Evolutionary conservation across 176 grass and related monocot genomes (phyloP).

Genomic region (Typha latifolia): DNA sequence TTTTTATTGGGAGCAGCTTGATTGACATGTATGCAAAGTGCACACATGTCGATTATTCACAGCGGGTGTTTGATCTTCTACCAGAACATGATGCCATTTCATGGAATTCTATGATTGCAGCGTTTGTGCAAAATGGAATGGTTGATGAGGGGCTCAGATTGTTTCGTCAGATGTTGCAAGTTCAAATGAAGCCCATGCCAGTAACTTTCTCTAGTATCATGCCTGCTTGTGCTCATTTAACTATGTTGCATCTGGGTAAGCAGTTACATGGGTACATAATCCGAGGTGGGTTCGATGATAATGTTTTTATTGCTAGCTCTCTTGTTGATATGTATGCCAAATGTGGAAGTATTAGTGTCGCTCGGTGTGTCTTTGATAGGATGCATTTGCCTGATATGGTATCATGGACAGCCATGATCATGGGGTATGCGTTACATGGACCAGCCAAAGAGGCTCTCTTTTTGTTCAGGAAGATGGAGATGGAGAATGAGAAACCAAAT

Average conservation of each 20-base stretch:
- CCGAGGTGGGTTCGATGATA: slow-evolving; percentile 27
- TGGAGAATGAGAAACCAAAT: slow-evolving; percentile 43
- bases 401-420: slow-evolving; percentile 65
- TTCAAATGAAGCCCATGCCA: slow-evolving; percentile 33
- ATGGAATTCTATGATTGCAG: slow-evolving; percentile 58
- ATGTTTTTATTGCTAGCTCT: slow-evolving; percentile 49
- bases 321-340: slow-evolving; percentile 74
- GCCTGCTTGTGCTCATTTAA: slow-evolving; percentile 45
- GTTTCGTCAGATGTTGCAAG: slow-evolving; percentile 39
- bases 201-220: slow-evolving; percentile 56
- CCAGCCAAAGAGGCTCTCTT: slow-evolving; percentile 49
- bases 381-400: slow-evolving; percentile 40
- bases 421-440: slow-evolving; percentile 72
- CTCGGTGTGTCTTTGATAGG: slow-evolving; percentile 37
- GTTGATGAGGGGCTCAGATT: slow-evolving; percentile 46
- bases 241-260: slow-evolving; percentile 41
- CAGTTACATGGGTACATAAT: slow-evolving; percentile 49
- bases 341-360: slow-evolving; percentile 44
- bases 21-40: slow-evolving; percentile 67
- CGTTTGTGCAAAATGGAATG: slow-evolving; percentile 46
- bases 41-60: slow-evolving; percentile 32
- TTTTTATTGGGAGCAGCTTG: slow-evolving; percentile 54
- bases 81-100: slow-evolving; percentile 30
- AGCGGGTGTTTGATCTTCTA: slow-evolving; percentile 38
- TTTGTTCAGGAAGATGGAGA: slow-evolving; percentile 53